Evolutionary conservation across 2,329 filamentous ascomycete species (phyloP), one percentile per base, ranked within the genome.

Genomic region (Orbilia ellipsospora): DNA sequence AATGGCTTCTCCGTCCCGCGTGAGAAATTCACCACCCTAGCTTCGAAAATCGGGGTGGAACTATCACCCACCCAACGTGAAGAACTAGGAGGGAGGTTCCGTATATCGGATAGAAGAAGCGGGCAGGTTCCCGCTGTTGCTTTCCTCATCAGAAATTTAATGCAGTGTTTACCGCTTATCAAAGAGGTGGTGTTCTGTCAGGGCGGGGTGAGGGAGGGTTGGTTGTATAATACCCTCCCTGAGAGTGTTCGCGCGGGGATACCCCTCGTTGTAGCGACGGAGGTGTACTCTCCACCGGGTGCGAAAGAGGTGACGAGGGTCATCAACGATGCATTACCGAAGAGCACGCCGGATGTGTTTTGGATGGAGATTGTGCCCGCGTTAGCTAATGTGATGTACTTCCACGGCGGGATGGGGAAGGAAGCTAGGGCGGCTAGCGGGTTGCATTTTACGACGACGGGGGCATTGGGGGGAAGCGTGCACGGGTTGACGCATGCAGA

Each of bases 131-230:
- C 92, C 0, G 93, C 94, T 31, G 93, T 97, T 36, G 88, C 89
- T 0, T 88, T 92, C 31, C 88, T 97, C 3, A 88, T 97, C n/a
- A 88, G 90, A 36, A 90, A 91, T 16, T 87, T 97, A 15, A 85
- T 90, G 36, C 84, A 87, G 48, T 87, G 89, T 0, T 85, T 96
- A 1, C 91, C 91, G 2, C 85, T 85, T 51, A 90, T 96, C 78
- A 88, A 88, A 51, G 86, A 87, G 23, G 91, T 94, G 1, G 90
- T 90, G 0, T 97, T 97, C 82, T 96, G 93, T 80, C 90, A 92
- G 79, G 92, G 94, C 18, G 94, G 93, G 6, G 94, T 97, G 76
- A 86, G 93, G 48, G 93, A 97, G 82, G 94, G 94, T 0, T 89
- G 89, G 51, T 83, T 97, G 45, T 93, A 92, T 83, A 88, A 91